Evolutionary conservation across 2,329 filamentous ascomycete species (phyloP).

Genomic region (Sphaerulina musiva): DNA sequence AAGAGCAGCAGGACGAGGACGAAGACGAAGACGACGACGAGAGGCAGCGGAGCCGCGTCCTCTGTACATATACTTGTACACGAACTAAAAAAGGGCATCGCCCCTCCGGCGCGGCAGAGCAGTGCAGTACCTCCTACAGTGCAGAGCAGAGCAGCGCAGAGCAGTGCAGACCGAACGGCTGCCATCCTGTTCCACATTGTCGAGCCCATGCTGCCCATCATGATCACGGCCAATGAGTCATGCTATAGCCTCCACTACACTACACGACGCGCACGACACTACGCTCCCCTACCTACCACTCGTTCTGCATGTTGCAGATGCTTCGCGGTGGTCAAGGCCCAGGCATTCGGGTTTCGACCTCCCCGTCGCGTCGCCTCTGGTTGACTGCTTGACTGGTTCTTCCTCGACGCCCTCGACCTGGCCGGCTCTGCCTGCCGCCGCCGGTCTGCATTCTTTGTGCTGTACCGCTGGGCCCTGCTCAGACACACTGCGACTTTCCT

Average conservation of each 20-base stretch:
- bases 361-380: too few species aligned
- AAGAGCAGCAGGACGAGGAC: neutral
- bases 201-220: slow-evolving; percentile 1
- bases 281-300: neutral
- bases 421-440: slow-evolving; percentile 1
- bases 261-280: too few species aligned
- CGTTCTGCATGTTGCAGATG: slow-evolving; percentile 9
- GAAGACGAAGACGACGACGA: neutral
- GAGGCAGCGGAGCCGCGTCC: slow-evolving; percentile 12
- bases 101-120: too few species aligned
- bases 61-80: slow-evolving; percentile 12
- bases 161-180: slow-evolving; percentile 1
- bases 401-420: neutral
- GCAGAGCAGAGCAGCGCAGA: too few species aligned
- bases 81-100: neutral
- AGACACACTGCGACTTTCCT: slow-evolving; percentile 2
- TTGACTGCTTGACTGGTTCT: neutral
- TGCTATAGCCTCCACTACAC: slow-evolving; percentile 9
- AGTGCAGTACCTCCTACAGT: too few species aligned
- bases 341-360: slow-evolving; percentile 9
- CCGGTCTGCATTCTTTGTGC: slow-evolving; percentile 14
- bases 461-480: slow-evolving; percentile 9
- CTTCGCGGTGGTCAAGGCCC: slow-evolving; percentile 13
- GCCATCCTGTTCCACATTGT: slow-evolving; percentile 11
- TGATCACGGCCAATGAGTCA: slow-evolving; percentile 20